phyloP scores from a whole-genome alignment of 2,329 filamentous ascomycete species.

The Elsinoe necatrix region DNA sequence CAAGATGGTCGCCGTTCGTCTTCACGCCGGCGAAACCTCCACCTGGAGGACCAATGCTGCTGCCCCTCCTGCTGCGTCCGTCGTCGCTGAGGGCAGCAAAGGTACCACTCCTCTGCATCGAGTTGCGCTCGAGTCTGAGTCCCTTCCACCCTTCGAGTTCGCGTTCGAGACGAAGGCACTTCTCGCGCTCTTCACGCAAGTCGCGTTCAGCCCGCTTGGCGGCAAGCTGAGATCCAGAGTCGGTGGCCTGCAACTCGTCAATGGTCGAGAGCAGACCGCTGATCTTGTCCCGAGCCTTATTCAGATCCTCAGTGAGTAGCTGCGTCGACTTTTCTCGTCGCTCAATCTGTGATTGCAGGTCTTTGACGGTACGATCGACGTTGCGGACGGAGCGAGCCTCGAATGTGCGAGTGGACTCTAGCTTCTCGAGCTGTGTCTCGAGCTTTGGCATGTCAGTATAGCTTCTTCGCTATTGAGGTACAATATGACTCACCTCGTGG shows the following conservation, averaged over 20 bases:
- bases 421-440: slow-evolving; percentile 65
- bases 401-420: slow-evolving; percentile 69
- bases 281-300: slow-evolving; percentile 79
- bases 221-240: slow-evolving; percentile 71
- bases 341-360: slow-evolving; percentile 84
- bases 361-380: slow-evolving; percentile 87
- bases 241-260: slow-evolving; percentile 83
- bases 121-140: slow-evolving; percentile 55
- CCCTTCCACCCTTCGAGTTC: slow-evolving; percentile 78
- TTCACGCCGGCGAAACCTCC: slow-evolving; percentile 22
- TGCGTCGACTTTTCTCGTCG: slow-evolving; percentile 80
- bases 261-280: slow-evolving; percentile 84
- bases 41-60: slow-evolving; percentile 34
- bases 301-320: slow-evolving; percentile 73
- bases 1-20: slow-evolving; percentile 26
- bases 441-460: slow-evolving; percentile 29
- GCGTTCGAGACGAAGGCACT: slow-evolving; percentile 68
- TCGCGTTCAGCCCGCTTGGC: slow-evolving; percentile 84
- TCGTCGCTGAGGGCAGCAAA: slow-evolving; percentile 38
- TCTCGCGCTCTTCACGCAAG: slow-evolving; percentile 80
- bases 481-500: slow-evolving; percentile 85
- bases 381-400: slow-evolving; percentile 84
- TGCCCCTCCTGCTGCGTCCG: slow-evolving; percentile 36
- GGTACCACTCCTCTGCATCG: slow-evolving; percentile 25
- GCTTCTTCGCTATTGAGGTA: slow-evolving; percentile 20